These are phyloP conservation scores for Pichia sp. DNA, from an alignment of 1,139 yeast genomes.

Conservation along the genomic window DNA sequence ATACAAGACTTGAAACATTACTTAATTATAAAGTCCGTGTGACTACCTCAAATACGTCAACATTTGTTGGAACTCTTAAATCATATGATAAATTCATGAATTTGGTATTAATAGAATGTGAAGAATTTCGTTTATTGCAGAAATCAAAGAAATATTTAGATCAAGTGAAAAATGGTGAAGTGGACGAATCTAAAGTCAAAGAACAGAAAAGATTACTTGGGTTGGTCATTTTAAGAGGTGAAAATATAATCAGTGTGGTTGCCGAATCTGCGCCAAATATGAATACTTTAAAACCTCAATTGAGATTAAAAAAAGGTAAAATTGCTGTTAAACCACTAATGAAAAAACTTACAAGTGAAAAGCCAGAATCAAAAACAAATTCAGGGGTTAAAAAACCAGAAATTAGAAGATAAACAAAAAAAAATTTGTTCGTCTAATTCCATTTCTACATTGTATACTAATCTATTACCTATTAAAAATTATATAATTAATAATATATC, in stretches of 20 bases:
- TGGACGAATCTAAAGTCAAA: constrained; percentile 32
- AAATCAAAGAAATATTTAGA: constrained; percentile 43
- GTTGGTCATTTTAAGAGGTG: constrained; percentile 80
- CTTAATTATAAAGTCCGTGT: constrained; percentile 70
- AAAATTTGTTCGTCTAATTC: no score
- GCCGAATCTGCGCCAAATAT: constrained; percentile 68
- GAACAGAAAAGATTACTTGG: constrained; percentile 75
- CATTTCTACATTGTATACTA: no score
- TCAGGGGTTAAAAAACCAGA: constrained; percentile 13
- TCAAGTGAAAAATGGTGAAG: constrained; percentile 27
- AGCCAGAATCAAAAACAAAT: constrained; percentile 1
- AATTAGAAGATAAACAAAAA: constrained; percentile 28
- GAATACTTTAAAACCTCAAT: constrained; percentile 24
- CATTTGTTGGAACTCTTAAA: constrained; percentile 69
- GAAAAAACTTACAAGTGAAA: constrained; percentile 19
- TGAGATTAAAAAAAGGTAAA: constrained; percentile 29
- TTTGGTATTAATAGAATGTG: constrained; percentile 76
- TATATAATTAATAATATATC: constrained; percentile 29
- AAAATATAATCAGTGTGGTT: constrained; percentile 74
- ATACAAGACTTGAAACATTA: constrained; percentile 47
- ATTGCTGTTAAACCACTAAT: constrained; percentile 28
- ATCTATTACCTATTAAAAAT: not conserved
- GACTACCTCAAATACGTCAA: constrained; percentile 67
- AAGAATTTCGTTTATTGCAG: constrained; percentile 73
- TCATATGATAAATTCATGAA: constrained; percentile 92